These are phyloP conservation scores for Posidonia australis DNA, from an alignment of 106 monocot species.

Conservation along the genomic window DNA sequence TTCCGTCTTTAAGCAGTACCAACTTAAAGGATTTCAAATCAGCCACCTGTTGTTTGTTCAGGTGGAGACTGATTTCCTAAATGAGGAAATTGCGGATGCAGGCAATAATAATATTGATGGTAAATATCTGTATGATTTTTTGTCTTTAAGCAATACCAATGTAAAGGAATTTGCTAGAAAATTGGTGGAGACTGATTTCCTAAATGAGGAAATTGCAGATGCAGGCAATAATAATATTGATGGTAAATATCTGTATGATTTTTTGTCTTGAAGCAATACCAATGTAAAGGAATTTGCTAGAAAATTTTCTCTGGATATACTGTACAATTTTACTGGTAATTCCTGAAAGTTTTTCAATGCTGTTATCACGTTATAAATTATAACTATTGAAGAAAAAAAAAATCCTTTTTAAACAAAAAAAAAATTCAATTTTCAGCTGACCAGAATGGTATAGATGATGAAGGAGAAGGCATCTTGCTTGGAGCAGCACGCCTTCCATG, in stretches of 20 bases:
- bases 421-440: conserved; percentile 42
- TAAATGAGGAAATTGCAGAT: conserved; percentile 60
- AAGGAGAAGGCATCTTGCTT: conserved; percentile 51
- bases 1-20: background rate
- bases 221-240: conserved; percentile 40
- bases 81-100: conserved; percentile 58
- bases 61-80: conserved; percentile 63
- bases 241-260: conserved; percentile 24
- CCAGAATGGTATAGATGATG: conserved; percentile 54
- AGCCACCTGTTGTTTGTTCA: conserved; percentile 10
- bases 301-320: too few species aligned
- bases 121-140: conserved; percentile 9
- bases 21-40: background rate
- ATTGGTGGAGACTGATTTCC: conserved; percentile 67
- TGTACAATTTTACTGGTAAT: background rate
- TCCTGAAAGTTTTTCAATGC: background rate
- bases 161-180: too few species aligned
- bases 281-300: too few species aligned
- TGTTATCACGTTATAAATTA: background rate
- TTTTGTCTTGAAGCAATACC: background rate
- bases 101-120: conserved; percentile 49
- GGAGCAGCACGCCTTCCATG: conserved; percentile 49
- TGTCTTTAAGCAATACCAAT: background rate
- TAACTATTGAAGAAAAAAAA: too few species aligned
- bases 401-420: too few species aligned